Percentiles rank a stretch among this genome's conserved stretches.
These are phyloP conservation scores for Dionaea muscipula DNA, from an alignment of 179 eudicot genomes.

Conservation along the genomic window DNA sequence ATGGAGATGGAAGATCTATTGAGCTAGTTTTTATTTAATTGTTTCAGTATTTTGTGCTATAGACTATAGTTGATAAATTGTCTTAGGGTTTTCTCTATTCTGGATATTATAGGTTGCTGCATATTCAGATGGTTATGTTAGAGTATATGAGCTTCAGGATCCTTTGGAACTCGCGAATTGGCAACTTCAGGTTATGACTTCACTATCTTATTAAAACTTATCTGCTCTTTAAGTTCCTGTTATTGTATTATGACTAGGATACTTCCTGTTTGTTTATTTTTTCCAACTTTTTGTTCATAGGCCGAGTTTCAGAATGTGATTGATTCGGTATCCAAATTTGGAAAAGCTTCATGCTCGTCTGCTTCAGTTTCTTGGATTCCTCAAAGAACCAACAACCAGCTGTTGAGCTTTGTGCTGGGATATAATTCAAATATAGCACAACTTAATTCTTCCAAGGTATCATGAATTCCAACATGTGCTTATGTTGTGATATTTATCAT, in stretches of 20 bases:
- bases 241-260: not conserved
- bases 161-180: constrained; percentile 66
- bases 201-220: not conserved
- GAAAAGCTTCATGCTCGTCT: constrained; percentile 51
- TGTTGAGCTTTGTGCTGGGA: constrained; percentile 60
- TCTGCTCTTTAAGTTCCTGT: not conserved
- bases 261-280: not conserved
- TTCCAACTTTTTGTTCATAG: constrained; percentile 19
- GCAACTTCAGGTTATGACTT: constrained; percentile 75
- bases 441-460: constrained; percentile 2
- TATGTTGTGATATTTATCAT: not conserved
- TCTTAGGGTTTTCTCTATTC: not conserved
- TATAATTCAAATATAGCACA: not conserved
- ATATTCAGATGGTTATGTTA: constrained; percentile 74
- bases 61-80: not conserved
- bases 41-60: too few relatives aligned
- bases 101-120: constrained; percentile 53
- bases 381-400: constrained; percentile 54
- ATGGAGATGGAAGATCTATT: too few relatives aligned
- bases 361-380: constrained; percentile 86
- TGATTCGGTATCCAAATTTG: constrained; percentile 61
- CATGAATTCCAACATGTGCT: not conserved
- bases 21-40: too few relatives aligned
- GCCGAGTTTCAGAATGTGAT: constrained; percentile 88
- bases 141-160: constrained; percentile 67